Base-by-base conservation (phyloP, 208 protist species). In the Trypanosomatidae sp. region DNA sequence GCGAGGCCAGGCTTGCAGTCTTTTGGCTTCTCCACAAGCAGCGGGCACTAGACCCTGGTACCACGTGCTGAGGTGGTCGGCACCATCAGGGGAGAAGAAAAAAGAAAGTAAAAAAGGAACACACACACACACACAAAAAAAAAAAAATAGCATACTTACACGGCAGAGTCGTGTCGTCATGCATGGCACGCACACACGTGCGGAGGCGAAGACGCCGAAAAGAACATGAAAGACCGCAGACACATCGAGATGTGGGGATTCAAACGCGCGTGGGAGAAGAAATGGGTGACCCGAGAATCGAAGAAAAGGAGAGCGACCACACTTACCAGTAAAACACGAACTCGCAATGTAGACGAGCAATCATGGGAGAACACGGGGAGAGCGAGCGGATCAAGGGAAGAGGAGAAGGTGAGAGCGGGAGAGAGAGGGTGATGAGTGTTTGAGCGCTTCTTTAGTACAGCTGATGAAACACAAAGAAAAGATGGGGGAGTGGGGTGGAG, bases 391-490 rank as follows among this genome's bases (percentile, higher is more conserved):
- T 19, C 22, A 15, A 55, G n/a, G 50, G 25, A 15, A 9, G 22
- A 28, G 6, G 22, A 28, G 50, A 22, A 25, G 50, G 50, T 12
- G 50, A 55, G 25, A n/a, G 50, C 10, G 22, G 50, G 50, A 7
- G 22, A n/a, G 7, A 12, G 50, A 13, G 50, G 19, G 15, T 12
- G 12, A 52, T 17, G 8, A 55, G 50, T 25, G 22, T 19, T 28
- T 22, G 50, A 12, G 50, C 22, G 22, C 22, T 25, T 25, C 50
- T 12, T 28, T 19, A 25, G 50, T 22, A 55, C 50, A 25, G 49
- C 39, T 59, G 50, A 70, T 56, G 43, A 76, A 55, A 72, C 3
- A 53, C 71, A 43, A 52, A 66, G 67, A 59, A 10, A 77, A 78
- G 44, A 44, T 55, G 53, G 28, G 19, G 58, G 36, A 55, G 41